Evolutionary conservation across 495 filamentous ascomycete genomes (phyloP), one percentile per base, ranked within the genome.

Genomic region (Penicillium coffeae): DNA sequence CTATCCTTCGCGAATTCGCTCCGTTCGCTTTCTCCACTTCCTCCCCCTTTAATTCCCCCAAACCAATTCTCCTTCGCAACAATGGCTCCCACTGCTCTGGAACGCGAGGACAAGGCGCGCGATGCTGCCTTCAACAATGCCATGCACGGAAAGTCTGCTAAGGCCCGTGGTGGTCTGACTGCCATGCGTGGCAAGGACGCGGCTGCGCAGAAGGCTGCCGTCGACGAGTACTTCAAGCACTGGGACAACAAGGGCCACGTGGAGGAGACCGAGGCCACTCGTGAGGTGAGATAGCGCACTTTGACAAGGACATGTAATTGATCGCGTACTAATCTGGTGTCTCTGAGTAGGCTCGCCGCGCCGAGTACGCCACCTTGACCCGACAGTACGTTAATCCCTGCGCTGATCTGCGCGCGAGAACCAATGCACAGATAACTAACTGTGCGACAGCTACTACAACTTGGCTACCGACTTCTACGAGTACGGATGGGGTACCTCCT

Each of bases 161-260:
- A 82, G 56, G 78, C 83, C 14, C 65, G 73, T 21, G 88, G 83
- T 58, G 89, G 89, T 60, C 79, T 96, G 59, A 70, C 78, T 54
- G 87, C 93, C 51, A 88, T 96, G 85, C 72, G 95, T 47, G 75
- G 77, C 59, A 98, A 98, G 74, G 85, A 92, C 69, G 73, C 76
- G 42, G 74, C 73, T 9, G 90, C 93, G 2, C 88, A 97, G 66
- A 82, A 90, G 73, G 81, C 88, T 40, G 92, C 93, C 41, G 81
- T 95, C 27, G 90, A 96, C 60, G 92, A 97, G 71, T 98, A 98
- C 75, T 97, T 96, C 83, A 98, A 96, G 83, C 95, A 96, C 71
- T 98, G 92, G 87, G 93, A 98, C 73, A 89, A 94, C 77, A 93
- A 97, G 76, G 67, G 66, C 47, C 88, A 73, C 33, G 82, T 76